Conservation (phyloP, 2,329 filamentous ascomycete genomes). For the Hypoxylon sp. region DNA sequence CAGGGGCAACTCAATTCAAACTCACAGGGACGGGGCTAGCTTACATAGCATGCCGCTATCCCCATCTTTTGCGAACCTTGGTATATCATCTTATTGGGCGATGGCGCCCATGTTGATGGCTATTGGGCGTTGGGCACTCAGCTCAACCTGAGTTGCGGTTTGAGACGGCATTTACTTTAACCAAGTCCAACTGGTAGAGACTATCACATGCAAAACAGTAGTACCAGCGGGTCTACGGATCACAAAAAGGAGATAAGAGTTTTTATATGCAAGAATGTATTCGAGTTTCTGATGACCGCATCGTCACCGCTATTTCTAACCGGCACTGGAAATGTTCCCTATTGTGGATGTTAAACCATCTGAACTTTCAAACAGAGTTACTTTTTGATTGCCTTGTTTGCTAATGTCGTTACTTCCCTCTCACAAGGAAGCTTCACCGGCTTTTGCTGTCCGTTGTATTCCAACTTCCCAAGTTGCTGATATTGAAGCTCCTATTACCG, state of each 20-base stretch:
- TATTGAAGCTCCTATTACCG: not conserved
- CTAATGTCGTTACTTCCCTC: not conserved
- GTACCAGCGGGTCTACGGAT: constrained; percentile 24
- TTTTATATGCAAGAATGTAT: constrained; percentile 1
- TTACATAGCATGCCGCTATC: constrained; percentile 30
- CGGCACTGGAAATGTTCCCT: constrained; percentile 23
- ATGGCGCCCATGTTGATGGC: constrained; percentile 28
- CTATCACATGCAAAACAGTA: constrained; percentile 29
- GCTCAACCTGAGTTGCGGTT: constrained; percentile 29
- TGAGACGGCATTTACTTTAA: constrained; percentile 29
- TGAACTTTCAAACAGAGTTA: not conserved
- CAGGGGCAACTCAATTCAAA: constrained; percentile 28
- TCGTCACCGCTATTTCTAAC: constrained; percentile 8
- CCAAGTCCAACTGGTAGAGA: constrained; percentile 3
- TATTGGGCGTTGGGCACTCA: constrained; percentile 32
- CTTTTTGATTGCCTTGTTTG: not conserved
- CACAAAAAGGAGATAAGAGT: constrained; percentile 9
- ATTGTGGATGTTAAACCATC: constrained; percentile 5
- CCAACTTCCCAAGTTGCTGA: not conserved
- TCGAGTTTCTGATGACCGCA: constrained; percentile 6
- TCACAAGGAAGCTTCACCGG: not conserved
- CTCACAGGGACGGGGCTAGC: constrained; percentile 25
- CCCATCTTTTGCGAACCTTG: constrained; percentile 30
- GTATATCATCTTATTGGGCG: constrained; percentile 35
- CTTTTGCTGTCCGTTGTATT: not conserved